phyloP scores from a whole-genome alignment of 2,329 filamentous ascomycete species.

The Fusarium concolor region DNA sequence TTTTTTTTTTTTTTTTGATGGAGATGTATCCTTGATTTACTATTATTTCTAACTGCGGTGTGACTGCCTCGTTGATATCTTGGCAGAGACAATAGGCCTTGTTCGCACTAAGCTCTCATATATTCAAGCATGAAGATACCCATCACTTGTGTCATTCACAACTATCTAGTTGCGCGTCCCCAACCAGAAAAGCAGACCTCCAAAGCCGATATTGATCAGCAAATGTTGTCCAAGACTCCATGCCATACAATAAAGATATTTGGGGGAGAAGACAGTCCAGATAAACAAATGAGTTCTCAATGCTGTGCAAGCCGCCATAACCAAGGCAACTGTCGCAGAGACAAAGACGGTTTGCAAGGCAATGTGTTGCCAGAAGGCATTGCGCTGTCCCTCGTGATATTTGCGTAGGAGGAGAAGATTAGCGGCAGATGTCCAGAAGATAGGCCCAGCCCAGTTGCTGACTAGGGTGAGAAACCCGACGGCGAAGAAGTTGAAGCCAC shows the following conservation, averaged over 20 bases:
- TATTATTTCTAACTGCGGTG: constrained; percentile 27
- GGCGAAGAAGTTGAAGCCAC: constrained; percentile 79
- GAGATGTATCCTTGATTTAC: constrained; percentile 27
- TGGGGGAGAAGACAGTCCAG: constrained; percentile 98
- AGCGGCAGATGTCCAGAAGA: constrained; percentile 84
- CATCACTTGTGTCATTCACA: background rate
- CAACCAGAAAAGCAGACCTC: constrained; percentile 68
- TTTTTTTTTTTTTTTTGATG: constrained; percentile 19
- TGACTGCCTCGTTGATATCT: background rate
- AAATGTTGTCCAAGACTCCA: constrained; percentile 90
- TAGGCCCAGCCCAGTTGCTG: constrained; percentile 89
- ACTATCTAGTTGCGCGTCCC: constrained; percentile 47
- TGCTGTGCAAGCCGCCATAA: constrained; percentile 89
- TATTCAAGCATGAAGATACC: constrained; percentile 13
- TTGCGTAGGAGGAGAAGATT: constrained; percentile 66
- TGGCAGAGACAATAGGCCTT: background rate
- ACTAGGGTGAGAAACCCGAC: constrained; percentile 88
- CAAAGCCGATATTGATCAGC: constrained; percentile 73
- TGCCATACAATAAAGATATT: constrained; percentile 91
- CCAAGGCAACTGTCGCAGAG: constrained; percentile 71
- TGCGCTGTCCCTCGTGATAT: constrained; percentile 40
- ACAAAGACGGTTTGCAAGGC: constrained; percentile 77
- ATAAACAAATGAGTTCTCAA: constrained; percentile 93
- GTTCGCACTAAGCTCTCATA: constrained; percentile 4
- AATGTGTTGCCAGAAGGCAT: constrained; percentile 64